phyloP scores from a whole-genome alignment of 2,329 filamentous ascomycete genomes.

The Leptographium procerum region DNA sequence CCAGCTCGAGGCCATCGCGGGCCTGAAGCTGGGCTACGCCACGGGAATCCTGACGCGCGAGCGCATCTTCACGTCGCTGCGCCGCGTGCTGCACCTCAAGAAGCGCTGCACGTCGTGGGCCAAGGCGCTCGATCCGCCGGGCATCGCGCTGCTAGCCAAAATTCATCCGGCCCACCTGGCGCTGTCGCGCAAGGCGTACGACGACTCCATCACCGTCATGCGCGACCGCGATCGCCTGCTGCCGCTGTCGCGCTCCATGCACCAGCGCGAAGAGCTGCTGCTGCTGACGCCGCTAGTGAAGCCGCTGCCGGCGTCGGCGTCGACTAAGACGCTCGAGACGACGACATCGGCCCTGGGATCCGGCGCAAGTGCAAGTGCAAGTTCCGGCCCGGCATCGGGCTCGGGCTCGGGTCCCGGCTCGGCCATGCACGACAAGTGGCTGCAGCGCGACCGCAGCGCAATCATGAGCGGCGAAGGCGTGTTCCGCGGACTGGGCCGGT shows the following conservation, averaged over 20 bases:
- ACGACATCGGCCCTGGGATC: neutral
- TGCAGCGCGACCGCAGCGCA: slow-evolving; percentile 46
- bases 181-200: slow-evolving; percentile 77
- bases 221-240: slow-evolving; percentile 78
- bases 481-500: slow-evolving; percentile 79
- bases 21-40: slow-evolving; percentile 77
- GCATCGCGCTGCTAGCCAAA: slow-evolving; percentile 62
- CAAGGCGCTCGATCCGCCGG: slow-evolving; percentile 77
- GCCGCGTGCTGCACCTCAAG: slow-evolving; percentile 71
- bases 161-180: slow-evolving; percentile 73
- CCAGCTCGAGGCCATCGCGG: slow-evolving; percentile 84
- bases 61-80: slow-evolving; percentile 69
- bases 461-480: slow-evolving; percentile 90
- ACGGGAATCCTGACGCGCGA: slow-evolving; percentile 79
- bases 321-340: slow-evolving; percentile 55
- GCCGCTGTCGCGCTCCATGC: slow-evolving; percentile 70
- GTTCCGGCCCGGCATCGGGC: neutral
- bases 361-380: too few species aligned
- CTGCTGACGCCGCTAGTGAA: slow-evolving; percentile 84
- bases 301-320: slow-evolving; percentile 78
- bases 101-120: slow-evolving; percentile 80
- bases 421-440: slow-evolving; percentile 38
- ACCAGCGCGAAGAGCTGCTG: slow-evolving; percentile 78
- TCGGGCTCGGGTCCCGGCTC: neutral
- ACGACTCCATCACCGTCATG: slow-evolving; percentile 85